Conservation (phyloP, 371 early-diverging fungal species). For the Aphelidium insulamus region DNA sequence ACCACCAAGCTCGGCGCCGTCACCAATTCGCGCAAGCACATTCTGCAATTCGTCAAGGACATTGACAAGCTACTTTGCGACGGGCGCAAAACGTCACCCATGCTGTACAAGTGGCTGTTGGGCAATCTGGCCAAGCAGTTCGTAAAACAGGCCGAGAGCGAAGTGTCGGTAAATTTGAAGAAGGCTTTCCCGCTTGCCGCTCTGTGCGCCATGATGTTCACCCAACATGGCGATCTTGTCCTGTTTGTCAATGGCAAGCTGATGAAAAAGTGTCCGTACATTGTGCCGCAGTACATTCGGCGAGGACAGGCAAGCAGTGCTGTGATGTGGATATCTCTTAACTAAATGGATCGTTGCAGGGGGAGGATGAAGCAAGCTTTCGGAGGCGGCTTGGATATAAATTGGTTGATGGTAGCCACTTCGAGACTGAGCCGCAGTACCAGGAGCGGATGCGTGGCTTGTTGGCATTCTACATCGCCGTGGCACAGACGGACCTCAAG, state of each 20-base stretch:
- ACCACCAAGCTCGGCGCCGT: too few species aligned
- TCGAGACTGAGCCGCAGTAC: slow-evolving; percentile 38
- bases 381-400: too few species aligned
- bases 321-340: too few species aligned
- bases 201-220: slow-evolving; percentile 31
- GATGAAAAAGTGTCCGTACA: slow-evolving; percentile 49
- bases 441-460: slow-evolving; percentile 42
- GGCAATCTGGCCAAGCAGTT: too few species aligned
- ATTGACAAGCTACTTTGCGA: too few species aligned
- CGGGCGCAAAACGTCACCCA: too few species aligned
- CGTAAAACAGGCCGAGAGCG: slow-evolving; percentile 55
- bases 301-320: slow-evolving; percentile 28
- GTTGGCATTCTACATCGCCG: slow-evolving; percentile 47
- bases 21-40: too few species aligned
- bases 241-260: slow-evolving; percentile 48
- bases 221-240: slow-evolving; percentile 27
- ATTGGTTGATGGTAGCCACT: too few species aligned
- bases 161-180: slow-evolving; percentile 30
- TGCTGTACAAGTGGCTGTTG: too few species aligned
- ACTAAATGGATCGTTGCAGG: too few species aligned
- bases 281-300: slow-evolving; percentile 39
- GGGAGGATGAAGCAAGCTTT: too few species aligned
- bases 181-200: slow-evolving; percentile 51
- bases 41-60: too few species aligned
- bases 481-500: slow-evolving; percentile 29